Percentiles rank a stretch among this genome's conserved stretches.
These are phyloP conservation scores for Backusella morwellensis DNA, from an alignment of 192 early-diverging fungal species.

Conservation along the genomic window DNA sequence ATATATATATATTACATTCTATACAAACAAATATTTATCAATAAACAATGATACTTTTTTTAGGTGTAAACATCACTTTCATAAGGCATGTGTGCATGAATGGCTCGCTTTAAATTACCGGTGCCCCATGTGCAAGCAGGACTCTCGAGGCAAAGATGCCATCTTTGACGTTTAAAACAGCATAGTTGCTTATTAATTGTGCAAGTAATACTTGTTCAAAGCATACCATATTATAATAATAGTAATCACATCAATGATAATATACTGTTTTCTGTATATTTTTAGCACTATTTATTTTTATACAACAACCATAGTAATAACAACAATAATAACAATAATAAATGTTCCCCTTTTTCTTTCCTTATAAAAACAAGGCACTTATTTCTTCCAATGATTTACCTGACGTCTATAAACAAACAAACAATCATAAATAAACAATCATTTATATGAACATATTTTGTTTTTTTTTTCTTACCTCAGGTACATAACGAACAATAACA, in stretches of 20 bases:
- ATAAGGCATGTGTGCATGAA: constrained; percentile 78
- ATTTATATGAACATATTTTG: not conserved
- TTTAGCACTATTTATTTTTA: constrained; percentile 2
- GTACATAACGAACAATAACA: constrained; percentile 62
- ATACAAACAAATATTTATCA: not conserved
- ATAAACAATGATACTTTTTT: not conserved
- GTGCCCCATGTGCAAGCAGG: constrained; percentile 76
- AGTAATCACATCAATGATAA: not conserved
- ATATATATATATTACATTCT: not conserved
- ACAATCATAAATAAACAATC: not conserved
- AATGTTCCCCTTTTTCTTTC: not conserved
- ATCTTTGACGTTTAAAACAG: constrained; percentile 6
- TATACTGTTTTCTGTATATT: not conserved
- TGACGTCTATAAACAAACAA: not conserved
- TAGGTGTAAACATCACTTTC: constrained; percentile 74
- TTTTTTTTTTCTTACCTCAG: constrained; percentile 47
- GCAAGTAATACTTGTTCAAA: not conserved
- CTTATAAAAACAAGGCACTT: constrained; percentile 1
- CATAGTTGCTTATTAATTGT: not conserved
- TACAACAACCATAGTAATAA: not conserved
- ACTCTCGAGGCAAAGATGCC: constrained; percentile 42
- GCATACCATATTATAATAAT: not conserved
- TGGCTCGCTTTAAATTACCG: constrained; percentile 74
- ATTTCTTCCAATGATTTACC: constrained; percentile 16
- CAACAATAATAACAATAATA: not conserved